phyloP scores from a whole-genome alignment of 2,329 filamentous ascomycete genomes.

The Alternaria viburni region DNA sequence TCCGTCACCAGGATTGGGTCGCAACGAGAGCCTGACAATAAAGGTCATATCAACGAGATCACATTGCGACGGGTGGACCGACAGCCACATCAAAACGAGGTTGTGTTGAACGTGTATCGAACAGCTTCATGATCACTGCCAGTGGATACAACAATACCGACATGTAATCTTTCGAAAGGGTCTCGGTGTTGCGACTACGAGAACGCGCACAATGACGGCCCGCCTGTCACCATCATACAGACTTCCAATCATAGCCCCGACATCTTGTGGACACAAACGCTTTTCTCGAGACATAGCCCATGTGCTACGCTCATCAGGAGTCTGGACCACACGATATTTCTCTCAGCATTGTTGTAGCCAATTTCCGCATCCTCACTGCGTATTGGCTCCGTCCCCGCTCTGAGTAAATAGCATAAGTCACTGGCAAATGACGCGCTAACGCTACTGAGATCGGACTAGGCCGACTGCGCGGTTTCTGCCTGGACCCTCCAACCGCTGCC shows the following conservation, averaged over 20 bases:
- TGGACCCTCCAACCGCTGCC: too few species aligned
- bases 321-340: not conserved
- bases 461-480: too few species aligned
- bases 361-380: not conserved
- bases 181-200: not conserved
- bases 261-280: not conserved
- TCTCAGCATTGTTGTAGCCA: not conserved
- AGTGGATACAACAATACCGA: not conserved
- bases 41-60: not conserved
- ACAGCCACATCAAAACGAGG: not conserved
- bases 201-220: not conserved
- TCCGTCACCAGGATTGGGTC: not conserved
- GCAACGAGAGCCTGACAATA: not conserved
- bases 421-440: not conserved
- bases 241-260: not conserved
- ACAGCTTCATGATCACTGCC: not conserved
- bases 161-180: not conserved
- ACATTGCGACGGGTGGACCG: not conserved
- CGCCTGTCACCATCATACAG: not conserved
- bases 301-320: not conserved
- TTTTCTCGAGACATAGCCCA: not conserved
- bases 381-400: not conserved
- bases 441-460: not conserved
- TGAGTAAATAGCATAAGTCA: not conserved
- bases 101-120: not conserved